These are phyloP conservation scores for Populus hybrid DNA, from an alignment of 441 rosid genomes.

Conservation along the genomic window DNA sequence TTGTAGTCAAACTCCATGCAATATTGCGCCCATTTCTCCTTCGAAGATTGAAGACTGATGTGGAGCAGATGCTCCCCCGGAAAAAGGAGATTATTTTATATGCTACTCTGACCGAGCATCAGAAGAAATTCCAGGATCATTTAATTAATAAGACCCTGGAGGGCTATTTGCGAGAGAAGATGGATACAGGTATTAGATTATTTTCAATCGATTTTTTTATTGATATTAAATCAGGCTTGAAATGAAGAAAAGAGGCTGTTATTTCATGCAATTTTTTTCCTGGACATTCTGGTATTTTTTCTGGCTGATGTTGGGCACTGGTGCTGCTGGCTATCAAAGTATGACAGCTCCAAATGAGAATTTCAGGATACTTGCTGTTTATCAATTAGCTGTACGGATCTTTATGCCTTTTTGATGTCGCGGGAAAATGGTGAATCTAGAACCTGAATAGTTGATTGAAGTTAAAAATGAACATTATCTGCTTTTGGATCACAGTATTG, in stretches of 20 bases:
- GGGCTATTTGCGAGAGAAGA: slow-evolving; percentile 46
- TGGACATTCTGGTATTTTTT: neutral
- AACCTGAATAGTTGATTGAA: neutral
- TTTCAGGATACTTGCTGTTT: neutral
- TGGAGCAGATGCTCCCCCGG: slow-evolving; percentile 84
- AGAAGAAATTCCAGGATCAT: slow-evolving; percentile 88
- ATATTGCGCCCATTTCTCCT: slow-evolving; percentile 97
- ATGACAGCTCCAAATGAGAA: neutral
- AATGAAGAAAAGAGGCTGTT: neutral
- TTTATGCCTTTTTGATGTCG: neutral
- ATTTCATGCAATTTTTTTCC: neutral
- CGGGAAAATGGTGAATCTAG: neutral
- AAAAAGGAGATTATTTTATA: slow-evolving; percentile 92
- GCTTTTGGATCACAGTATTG: neutral
- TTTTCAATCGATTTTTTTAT: neutral
- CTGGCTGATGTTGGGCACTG: neutral
- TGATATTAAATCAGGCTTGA: neutral
- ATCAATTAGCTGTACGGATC: neutral
- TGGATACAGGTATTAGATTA: slow-evolving; percentile 38
- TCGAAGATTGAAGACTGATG: slow-evolving; percentile 92
- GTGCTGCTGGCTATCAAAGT: neutral
- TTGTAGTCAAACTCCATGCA: slow-evolving; percentile 89
- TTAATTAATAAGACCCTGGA: slow-evolving; percentile 74
- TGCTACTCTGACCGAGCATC: slow-evolving; percentile 86
- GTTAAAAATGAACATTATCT: neutral